phyloP scores from a whole-genome alignment of 768 basidiomycete genomes.

The Suillus brevipes region DNA sequence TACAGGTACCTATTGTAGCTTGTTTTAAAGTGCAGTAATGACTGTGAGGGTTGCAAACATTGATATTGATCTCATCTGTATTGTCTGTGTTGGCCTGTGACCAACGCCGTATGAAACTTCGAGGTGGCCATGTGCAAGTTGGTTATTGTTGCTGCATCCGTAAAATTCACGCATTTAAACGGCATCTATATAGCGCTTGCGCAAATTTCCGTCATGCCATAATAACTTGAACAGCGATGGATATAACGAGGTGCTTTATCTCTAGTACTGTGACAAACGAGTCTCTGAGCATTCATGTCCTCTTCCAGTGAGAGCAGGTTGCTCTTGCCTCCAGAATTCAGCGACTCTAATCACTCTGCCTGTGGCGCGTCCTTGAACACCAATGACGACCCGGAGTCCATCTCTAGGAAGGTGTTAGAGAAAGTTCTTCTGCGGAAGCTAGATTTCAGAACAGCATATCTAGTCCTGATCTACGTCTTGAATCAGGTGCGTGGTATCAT shows the following conservation, averaged over 20 bases:
- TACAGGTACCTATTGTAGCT: slow-evolving; percentile 46
- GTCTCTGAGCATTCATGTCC: background rate
- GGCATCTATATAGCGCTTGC: too few relatives aligned
- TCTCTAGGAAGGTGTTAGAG: slow-evolving; percentile 35
- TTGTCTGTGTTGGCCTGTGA: background rate
- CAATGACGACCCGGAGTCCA: background rate
- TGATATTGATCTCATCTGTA: background rate
- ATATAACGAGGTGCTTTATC: too few relatives aligned
- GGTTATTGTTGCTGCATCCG: background rate
- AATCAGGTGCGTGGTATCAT: slow-evolving; percentile 37
- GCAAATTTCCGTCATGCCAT: too few relatives aligned
- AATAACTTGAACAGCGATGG: too few relatives aligned
- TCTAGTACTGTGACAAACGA: too few relatives aligned
- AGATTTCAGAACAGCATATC: slow-evolving; percentile 41
- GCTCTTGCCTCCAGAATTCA: background rate
- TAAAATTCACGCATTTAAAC: too few relatives aligned
- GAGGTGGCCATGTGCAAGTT: background rate
- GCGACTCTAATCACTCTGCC: background rate
- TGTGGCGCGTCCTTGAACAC: background rate
- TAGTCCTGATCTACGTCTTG: slow-evolving; percentile 44
- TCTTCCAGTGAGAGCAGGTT: background rate
- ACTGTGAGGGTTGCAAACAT: background rate
- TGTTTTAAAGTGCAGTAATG: background rate
- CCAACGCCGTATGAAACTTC: background rate
- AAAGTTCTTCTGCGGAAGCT: slow-evolving; percentile 41